Evolutionary conservation across 192 early-diverging fungal genomes (phyloP), one percentile per base, ranked within the genome.

Genomic region (Gonapodya prolifera): DNA sequence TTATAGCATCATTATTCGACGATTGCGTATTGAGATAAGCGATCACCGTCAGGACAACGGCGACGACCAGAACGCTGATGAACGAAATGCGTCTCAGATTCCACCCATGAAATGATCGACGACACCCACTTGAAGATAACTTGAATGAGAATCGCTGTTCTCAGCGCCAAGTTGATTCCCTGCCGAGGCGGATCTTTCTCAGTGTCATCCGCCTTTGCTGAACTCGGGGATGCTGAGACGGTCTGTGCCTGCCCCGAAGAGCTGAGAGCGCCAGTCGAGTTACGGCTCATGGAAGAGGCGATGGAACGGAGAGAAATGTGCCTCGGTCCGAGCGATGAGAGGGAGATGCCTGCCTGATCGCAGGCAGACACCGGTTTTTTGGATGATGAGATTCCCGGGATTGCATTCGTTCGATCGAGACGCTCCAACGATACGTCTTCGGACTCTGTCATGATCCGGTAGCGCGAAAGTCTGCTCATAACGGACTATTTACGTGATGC

Each of bases 21-120:
- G 45, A 61, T 61, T 61, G 45, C 45, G 45, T 61, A 61, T 61
- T 61, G 45, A 61, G 45, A 61, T 61, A 61, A 61, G 45, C 45
- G 45, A 61, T 61, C 45, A 61, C 45, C 45, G 45, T 61, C 8
- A 61, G 45, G 8, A 61, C 45, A 61, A 61, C 45, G 45, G 45
- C 45, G 45, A 61, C 45, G 8, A 61, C 45, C 45, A 61, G 23
- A 8, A 61, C 45, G 23, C 45, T 61, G 45, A 61, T 61, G 45
- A 61, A 61, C 8, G 45, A 61, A 61, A 61, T 8, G 45, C 45
- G 23, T 23, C 45, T 61, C 45, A 61, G 45, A 61, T 16, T 61
- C 45, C 45, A 8, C 23, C 45, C 45, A 8, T 61, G 8, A 8
- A 61, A 61, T 61, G 23, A 61, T 61, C 23, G 45, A 23, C 45